Conservation (phyloP, 805 yeast species). For the Schwanniomyces sp. region DNA sequence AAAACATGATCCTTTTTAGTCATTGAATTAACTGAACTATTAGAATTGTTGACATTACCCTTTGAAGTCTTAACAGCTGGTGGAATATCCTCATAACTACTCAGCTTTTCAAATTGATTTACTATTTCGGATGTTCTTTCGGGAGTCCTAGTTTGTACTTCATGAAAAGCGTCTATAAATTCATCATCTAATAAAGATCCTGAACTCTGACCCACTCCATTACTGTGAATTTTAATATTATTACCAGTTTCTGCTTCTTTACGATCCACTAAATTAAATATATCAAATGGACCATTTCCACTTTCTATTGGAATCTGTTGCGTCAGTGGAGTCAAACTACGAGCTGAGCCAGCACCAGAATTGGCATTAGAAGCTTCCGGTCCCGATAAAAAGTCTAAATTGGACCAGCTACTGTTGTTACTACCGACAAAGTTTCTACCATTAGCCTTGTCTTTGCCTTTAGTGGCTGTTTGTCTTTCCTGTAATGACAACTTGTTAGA, state of each 20-base stretch:
- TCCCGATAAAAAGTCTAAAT: constrained; percentile 33
- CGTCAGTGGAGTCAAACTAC: constrained; percentile 1
- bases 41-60: background rate
- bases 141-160: constrained; percentile 1
- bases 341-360: background rate
- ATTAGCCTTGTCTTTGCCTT: constrained; percentile 6
- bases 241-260: background rate
- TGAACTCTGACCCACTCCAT: background rate
- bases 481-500: constrained; percentile 10
- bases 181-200: constrained; percentile 39
- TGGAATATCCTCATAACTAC: background rate
- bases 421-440: constrained; percentile 4
- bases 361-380: background rate
- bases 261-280: constrained; percentile 11
- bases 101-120: background rate
- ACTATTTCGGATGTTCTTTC: background rate
- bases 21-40: background rate
- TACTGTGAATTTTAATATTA: background rate
- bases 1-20: constrained; percentile 46
- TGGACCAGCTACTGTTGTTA: constrained; percentile 25
- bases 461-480: constrained; percentile 24
- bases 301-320: background rate
- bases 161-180: constrained; percentile 37
- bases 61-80: background rate
- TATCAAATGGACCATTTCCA: constrained; percentile 23